Evolutionary conservation across 2,329 filamentous ascomycete species (phyloP), one percentile per base, ranked within the genome.

Genomic region (Talaromyces sp.): DNA sequence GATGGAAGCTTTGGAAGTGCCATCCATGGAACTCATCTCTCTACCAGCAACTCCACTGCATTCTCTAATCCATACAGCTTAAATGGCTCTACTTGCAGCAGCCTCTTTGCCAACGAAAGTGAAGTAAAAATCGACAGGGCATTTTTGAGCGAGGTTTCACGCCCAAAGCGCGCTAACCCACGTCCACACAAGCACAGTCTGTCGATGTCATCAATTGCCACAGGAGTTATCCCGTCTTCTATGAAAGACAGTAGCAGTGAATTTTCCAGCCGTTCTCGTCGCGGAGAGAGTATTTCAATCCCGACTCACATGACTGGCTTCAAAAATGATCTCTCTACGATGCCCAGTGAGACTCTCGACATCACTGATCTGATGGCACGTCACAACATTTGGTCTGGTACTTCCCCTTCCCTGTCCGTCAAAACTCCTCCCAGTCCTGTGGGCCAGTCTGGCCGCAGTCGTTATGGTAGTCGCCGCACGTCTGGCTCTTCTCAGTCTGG

Each of bases 161-260:
- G 24, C 17, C 48, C 48, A 17, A 29, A 51, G 14, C 24, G 11
- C 26, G 11, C 10, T 52, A 21, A 5, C 24, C n/a, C 35, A 38
- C 29, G n/a, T 26, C 60, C 56, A 48, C 60, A 59, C 53, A 52
- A 62, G 46, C 60, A 59, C 32, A 62, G 56, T 19, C 46, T 53
- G 32, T 62, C 60, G 6, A 38, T 62, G 17, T 62, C 60, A n/a
- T 57, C 57, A 19, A 43, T 41, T 31, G 57, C 26, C 21, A 27
- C 38, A 17, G 17, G 46, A 17, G 17, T 14, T 2, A 14, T 10
- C 21, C n/a, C 41, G 19, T 21, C 21, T n/a, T 31, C 48, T 1
- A 32, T 21, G 27, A 26, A 7, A 7, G 41, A 26, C n/a, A 51
- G 9, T 11, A 6, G 17, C 14, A 41, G 31, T 31, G 46, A 54